Conservation (phyloP, 2,329 filamentous ascomycete genomes). For the Sarocladiaceae sp. region DNA sequence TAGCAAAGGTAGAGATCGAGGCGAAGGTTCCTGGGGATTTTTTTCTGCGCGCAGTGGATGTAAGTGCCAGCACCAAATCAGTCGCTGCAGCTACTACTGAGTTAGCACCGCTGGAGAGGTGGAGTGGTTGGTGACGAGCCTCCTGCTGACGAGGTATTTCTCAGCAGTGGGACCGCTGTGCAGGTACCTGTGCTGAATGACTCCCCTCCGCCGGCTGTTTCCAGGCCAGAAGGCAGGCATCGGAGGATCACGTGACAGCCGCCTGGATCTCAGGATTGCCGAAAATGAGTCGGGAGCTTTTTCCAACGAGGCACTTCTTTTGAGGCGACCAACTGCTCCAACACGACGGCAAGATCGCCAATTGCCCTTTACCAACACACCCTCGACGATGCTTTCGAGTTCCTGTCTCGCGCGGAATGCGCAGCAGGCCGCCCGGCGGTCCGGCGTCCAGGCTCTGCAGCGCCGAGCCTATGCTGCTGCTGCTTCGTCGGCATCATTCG, state of each 20-base stretch:
- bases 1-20: not conserved
- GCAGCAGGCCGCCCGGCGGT: slow-evolving; percentile 51
- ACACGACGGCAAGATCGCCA: slow-evolving; percentile 40
- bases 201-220: slow-evolving; percentile 1
- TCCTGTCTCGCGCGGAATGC: slow-evolving; percentile 52
- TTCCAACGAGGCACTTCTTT: slow-evolving; percentile 36
- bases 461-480: slow-evolving; percentile 54
- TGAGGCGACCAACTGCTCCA: slow-evolving; percentile 29
- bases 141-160: slow-evolving; percentile 8
- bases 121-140: slow-evolving; percentile 9
- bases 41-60: slow-evolving; percentile 9
- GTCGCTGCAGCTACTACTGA: too few relatives aligned
- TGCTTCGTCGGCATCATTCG: slow-evolving; percentile 70
- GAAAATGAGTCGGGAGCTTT: slow-evolving; percentile 40
- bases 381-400: slow-evolving; percentile 57
- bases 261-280: slow-evolving; percentile 23
- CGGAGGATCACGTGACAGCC: slow-evolving; percentile 32
- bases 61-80: slow-evolving; percentile 8
- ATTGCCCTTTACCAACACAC: slow-evolving; percentile 47
- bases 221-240: slow-evolving; percentile 7
- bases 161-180: slow-evolving; percentile 5
- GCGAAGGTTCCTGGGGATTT: slow-evolving; percentile 5
- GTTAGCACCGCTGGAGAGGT: not conserved
- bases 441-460: slow-evolving; percentile 47
- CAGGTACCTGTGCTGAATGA: slow-evolving; percentile 7